Evolutionary conservation across 2,329 filamentous ascomycete species (phyloP).

Genomic region (Pseudohalonectria lignicola): DNA sequence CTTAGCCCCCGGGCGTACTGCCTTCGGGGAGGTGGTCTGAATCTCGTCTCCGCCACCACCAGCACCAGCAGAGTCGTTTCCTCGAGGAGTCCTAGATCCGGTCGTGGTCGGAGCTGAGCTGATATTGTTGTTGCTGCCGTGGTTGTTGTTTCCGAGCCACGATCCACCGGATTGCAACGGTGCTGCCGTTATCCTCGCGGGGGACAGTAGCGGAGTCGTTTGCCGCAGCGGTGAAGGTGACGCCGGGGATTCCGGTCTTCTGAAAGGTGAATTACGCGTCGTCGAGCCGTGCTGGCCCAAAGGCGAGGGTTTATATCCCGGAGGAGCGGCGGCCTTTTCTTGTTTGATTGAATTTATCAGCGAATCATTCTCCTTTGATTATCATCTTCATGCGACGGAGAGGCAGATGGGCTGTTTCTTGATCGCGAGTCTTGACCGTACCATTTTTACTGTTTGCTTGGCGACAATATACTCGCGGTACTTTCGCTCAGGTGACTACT

Average conservation of each 20-base stretch:
- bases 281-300: constrained; percentile 63
- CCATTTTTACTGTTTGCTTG: no score
- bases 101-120: no score
- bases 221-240: constrained; percentile 57
- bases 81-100: constrained; percentile 26
- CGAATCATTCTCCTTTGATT: not conserved
- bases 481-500: no score
- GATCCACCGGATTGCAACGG: no score
- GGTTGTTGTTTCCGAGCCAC: no score
- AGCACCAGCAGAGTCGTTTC: constrained; percentile 12
- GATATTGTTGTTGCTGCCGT: not conserved
- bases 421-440: no score
- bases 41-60: no score
- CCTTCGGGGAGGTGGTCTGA: no score
- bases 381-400: no score
- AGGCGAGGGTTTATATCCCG: constrained; percentile 59
- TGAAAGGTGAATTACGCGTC: constrained; percentile 54
- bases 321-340: not conserved
- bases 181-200: constrained; percentile 43
- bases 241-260: constrained; percentile 48
- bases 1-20: no score
- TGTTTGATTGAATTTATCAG: not conserved
- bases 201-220: constrained; percentile 42
- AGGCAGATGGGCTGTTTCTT: no score
- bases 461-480: no score